Conservation (phyloP, 768 basidiomycete genomes). For the Tulasnella sp. region DNA sequence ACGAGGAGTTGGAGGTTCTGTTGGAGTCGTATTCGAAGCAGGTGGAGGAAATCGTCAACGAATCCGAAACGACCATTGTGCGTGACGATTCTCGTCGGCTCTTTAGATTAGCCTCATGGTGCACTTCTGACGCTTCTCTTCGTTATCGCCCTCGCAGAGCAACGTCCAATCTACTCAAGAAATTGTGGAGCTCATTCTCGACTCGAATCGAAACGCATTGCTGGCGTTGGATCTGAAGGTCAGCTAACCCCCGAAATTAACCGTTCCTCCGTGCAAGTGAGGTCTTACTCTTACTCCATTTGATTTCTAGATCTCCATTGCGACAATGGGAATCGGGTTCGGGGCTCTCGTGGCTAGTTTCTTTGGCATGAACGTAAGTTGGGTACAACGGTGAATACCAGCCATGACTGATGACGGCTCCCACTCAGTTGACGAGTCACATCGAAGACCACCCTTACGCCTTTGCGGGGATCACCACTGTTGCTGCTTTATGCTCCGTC, state of each 20-base stretch:
- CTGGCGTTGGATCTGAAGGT: conserved; percentile 87
- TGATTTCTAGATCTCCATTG: conserved; percentile 64
- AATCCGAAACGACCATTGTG: conserved; percentile 79
- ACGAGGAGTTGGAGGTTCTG: conserved; percentile 86
- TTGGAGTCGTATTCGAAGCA: conserved; percentile 95
- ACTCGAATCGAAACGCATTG: conserved; percentile 88
- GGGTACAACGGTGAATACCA: conserved; percentile 11
- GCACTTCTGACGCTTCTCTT: not conserved
- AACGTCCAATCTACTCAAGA: conserved; percentile 98
- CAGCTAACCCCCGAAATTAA: conserved; percentile 1
- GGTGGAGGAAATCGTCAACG: conserved; percentile 92
- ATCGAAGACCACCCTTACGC: conserved; percentile 64
- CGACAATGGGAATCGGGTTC: conserved; percentile 82
- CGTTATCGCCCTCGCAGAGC: conserved; percentile 35
- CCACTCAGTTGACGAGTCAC: conserved; percentile 55
- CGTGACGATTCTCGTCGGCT: conserved; percentile 14
- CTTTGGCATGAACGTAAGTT: conserved; percentile 91
- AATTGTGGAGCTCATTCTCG: conserved; percentile 91
- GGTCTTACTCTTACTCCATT: not conserved
- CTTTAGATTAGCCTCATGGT: not conserved
- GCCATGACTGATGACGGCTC: not conserved
- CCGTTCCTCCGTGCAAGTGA: too few species aligned
- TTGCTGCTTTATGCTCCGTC: conserved; percentile 28
- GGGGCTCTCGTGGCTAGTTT: conserved; percentile 84
- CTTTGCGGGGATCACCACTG: conserved; percentile 52